Percentiles rank a stretch among this genome's conserved stretches.
phyloP scores from a whole-genome alignment of 2,329 filamentous ascomycete genomes.

The Purpureocillium takamizusanense region DNA sequence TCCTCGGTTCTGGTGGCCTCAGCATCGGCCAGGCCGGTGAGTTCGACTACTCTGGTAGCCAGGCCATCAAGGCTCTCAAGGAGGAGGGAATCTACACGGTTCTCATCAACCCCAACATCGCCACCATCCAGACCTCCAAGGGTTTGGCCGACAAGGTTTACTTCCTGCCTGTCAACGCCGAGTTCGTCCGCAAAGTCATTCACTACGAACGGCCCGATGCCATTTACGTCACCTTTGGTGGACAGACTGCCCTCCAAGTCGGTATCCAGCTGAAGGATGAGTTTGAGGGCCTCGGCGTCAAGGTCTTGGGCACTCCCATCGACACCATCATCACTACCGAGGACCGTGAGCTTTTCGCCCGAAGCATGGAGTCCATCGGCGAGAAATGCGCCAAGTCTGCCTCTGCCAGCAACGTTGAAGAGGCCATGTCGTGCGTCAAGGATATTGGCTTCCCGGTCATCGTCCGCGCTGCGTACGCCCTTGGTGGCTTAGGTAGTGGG shows the following conservation, averaged over 20 bases:
- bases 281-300: conserved; percentile 84
- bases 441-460: conserved; percentile 95
- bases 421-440: conserved; percentile 81
- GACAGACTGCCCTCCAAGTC: conserved; percentile 92
- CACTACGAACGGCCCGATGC: conserved; percentile 88
- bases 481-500: conserved; percentile 89
- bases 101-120: conserved; percentile 98
- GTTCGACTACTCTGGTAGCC: conserved; percentile 97
- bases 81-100: conserved; percentile 98
- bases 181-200: conserved; percentile 97
- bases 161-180: conserved; percentile 92
- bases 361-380: conserved; percentile 96
- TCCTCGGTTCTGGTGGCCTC: conserved; percentile 88
- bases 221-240: conserved; percentile 96
- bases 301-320: conserved; percentile 92
- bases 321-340: conserved; percentile 98
- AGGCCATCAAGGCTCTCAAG: conserved; percentile 97
- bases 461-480: conserved; percentile 88
- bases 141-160: conserved; percentile 97
- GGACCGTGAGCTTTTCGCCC: conserved; percentile 92
- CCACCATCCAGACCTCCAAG: conserved; percentile 97
- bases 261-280: conserved; percentile 97
- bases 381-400: conserved; percentile 98
- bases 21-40: conserved; percentile 97
- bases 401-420: conserved; percentile 79